Base-by-base conservation (phyloP, 2,329 filamentous ascomycete species). In the Ceratocystis papillata region DNA sequence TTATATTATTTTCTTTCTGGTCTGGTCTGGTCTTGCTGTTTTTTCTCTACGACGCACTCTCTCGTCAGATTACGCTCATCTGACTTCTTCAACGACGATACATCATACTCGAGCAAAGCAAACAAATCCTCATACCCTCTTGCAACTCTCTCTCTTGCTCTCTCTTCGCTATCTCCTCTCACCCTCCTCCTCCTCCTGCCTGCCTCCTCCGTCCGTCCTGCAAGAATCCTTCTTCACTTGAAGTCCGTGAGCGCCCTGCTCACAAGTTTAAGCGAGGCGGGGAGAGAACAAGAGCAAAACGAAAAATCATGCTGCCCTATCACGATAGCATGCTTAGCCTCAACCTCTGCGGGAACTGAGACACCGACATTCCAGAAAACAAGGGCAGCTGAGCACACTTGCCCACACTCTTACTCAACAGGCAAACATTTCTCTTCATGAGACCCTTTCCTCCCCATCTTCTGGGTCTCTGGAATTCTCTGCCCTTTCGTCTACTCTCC, bases 191-290 rank as follows among this genome's bases (percentile, higher is more conserved):
- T 59, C 25, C 53, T 28, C 25, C 25, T 28, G 28, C 28, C 28
- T 28, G n/a, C 22, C 15, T 8, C n/a, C 25, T n/a, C 5, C 25
- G 25, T 59, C n/a, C 55, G 12, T 59, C 55, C 30, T 37, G 15
- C 25, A 41, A 41, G 37, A 41, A 59, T 59, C 55, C 55, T 59
- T 59, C 55, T 37, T 15, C 5, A 20, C 55, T 8, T 59, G 55
- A 41, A 10, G 55, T 59, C 55, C 55, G 55, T 59, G 55, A 59
- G 33, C 55, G 55, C 25, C 55, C 55, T 59, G 25, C 55, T 59
- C 55, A 59, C 55, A 59, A 59, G 55, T 59, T 59, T 59, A 59
- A 59, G 55, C 55, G 55, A 59, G 55, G 55, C 55, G 25, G 25
- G 55, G 55, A 12, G 55, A 20, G 55, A 59, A 59, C 12, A 30